Evolutionary conservation across 164 flowering plant species (phyloP).

Genomic region (Houttuynia cordata): DNA sequence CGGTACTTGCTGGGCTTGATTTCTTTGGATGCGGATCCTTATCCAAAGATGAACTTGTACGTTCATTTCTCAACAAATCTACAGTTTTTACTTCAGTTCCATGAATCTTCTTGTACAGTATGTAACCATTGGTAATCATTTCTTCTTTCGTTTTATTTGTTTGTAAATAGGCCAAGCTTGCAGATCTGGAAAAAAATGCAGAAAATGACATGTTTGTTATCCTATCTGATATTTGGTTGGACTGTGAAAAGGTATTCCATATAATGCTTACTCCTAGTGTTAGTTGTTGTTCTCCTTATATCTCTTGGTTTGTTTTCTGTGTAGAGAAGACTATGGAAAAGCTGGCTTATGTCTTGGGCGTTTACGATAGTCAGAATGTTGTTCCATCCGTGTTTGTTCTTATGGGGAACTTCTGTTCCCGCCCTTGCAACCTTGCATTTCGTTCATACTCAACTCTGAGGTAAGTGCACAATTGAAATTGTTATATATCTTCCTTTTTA

Average conservation of each 20-base stretch:
- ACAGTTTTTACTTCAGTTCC: background rate
- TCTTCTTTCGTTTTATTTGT: background rate
- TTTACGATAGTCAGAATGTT: constrained; percentile 72
- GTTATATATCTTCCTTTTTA: background rate
- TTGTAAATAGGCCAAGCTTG: constrained; percentile 50
- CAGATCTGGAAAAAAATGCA: constrained; percentile 62
- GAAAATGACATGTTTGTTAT: constrained; percentile 89
- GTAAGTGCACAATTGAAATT: constrained; percentile 21
- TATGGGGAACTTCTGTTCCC: constrained; percentile 95
- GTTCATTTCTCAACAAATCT: constrained; percentile 11
- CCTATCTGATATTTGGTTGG: constrained; percentile 87
- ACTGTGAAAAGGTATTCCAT: constrained; percentile 61
- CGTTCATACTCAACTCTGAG: constrained; percentile 63
- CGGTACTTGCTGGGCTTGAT: constrained; percentile 53
- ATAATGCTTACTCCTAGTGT: background rate
- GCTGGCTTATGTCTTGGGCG: constrained; percentile 65
- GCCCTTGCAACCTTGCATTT: constrained; percentile 82
- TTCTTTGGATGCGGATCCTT: constrained; percentile 79
- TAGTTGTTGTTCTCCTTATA: constrained; percentile 4
- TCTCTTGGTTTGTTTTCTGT: constrained; percentile 10
- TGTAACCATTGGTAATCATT: background rate
- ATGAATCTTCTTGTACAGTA: background rate
- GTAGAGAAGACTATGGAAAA: constrained; percentile 78
- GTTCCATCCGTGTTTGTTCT: constrained; percentile 94
- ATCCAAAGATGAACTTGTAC: constrained; percentile 71